A percentile compares a stretch with the other conserved stretches of the same genome.
phyloP scores from a whole-genome alignment of 306 rosid genomes.

The Corylus americana region DNA sequence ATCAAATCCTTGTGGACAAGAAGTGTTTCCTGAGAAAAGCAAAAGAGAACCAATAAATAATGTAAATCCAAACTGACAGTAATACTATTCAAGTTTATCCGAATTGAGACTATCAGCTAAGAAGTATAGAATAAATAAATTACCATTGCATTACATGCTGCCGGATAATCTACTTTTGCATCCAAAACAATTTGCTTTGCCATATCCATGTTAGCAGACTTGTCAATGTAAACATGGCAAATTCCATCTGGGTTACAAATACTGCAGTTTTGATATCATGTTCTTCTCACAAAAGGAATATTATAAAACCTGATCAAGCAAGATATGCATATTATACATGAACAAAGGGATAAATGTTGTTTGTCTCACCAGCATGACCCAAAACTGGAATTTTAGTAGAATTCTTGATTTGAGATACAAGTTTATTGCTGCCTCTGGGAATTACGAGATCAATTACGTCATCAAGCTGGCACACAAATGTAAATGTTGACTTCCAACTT shows the following conservation, averaged over 20 bases:
- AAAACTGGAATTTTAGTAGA: conserved; percentile 96
- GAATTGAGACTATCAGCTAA: conserved; percentile 5
- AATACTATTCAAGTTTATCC: not conserved
- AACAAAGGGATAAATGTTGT: conserved; percentile 17
- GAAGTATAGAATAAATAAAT: conserved; percentile 10
- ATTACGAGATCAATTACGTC: conserved; percentile 94
- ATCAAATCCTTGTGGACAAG: conserved; percentile 79
- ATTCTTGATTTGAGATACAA: conserved; percentile 87
- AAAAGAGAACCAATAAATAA: conserved; percentile 17
- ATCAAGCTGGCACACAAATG: conserved; percentile 62
- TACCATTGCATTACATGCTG: conserved; percentile 99
- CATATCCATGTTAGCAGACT: conserved; percentile 88
- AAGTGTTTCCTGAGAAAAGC: conserved; percentile 83
- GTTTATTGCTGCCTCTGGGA: conserved; percentile 98
- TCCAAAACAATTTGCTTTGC: conserved; percentile 76
- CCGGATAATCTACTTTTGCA: conserved; percentile 95
- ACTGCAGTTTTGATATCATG: conserved; percentile 27
- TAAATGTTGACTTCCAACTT: conserved; percentile 27
- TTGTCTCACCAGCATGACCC: conserved; percentile 91
- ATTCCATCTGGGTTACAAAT: conserved; percentile 77
- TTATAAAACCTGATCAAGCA: conserved; percentile 20
- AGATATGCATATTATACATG: conserved; percentile 5
- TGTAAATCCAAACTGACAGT: not conserved
- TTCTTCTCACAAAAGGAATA: conserved; percentile 19
- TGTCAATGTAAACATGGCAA: conserved; percentile 91